Conservation (phyloP, 768 basidiomycete species). For the Suillus fuscotomentosus region DNA sequence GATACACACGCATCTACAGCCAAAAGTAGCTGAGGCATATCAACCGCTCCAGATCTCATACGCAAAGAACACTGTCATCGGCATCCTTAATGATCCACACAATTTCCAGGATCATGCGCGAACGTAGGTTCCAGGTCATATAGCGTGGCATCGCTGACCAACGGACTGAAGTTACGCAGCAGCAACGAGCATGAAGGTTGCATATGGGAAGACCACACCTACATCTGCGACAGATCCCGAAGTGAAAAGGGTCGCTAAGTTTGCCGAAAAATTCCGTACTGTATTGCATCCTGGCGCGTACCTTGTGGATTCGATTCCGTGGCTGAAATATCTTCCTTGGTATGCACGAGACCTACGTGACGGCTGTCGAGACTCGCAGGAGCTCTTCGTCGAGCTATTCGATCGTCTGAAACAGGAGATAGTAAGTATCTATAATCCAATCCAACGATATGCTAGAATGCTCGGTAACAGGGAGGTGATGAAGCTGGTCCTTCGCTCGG, state of each 20-base stretch:
- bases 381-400: slow-evolving; percentile 50
- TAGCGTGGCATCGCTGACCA: not conserved
- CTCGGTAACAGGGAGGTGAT: slow-evolving; percentile 9
- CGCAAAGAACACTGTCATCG: slow-evolving; percentile 17
- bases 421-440: slow-evolving; percentile 22
- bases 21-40: slow-evolving; percentile 45
- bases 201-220: slow-evolving; percentile 27
- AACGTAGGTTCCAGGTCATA: slow-evolving; percentile 35
- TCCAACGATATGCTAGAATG: not conserved
- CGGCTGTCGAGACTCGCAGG: slow-evolving; percentile 50
- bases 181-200: slow-evolving; percentile 22
- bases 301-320: slow-evolving; percentile 34
- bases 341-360: slow-evolving; percentile 51
- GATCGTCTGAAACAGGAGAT: slow-evolving; percentile 41
- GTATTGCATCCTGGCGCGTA: slow-evolving; percentile 31
- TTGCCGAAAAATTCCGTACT: not conserved
- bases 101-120: slow-evolving; percentile 26
- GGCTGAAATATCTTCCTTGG: slow-evolving; percentile 49
- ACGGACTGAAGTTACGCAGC: slow-evolving; percentile 22
- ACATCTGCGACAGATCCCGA: slow-evolving; percentile 14
- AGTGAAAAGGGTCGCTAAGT: slow-evolving; percentile 3
- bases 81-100: slow-evolving; percentile 24
- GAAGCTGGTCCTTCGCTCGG: slow-evolving; percentile 40
- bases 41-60: slow-evolving; percentile 42
- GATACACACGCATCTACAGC: slow-evolving; percentile 52